Conservation (phyloP, 805 yeast species). For the Saccharomyces paradoxus region DNA sequence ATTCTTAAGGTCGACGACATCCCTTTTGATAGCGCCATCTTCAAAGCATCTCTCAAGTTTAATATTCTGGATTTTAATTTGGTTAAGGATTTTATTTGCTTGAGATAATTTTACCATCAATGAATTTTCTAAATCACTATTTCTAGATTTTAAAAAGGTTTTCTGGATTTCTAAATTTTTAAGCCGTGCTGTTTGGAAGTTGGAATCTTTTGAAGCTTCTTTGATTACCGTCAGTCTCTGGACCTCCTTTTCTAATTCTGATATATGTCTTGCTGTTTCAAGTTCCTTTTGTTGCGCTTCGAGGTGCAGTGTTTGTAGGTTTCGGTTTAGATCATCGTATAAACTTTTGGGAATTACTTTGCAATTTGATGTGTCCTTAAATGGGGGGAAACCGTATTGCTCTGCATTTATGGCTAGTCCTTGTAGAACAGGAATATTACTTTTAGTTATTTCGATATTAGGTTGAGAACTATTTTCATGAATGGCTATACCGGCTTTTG, state of each 20-base stretch:
- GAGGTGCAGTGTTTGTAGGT: background rate
- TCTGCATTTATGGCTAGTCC: background rate
- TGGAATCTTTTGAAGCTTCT: slow-evolving; percentile 21
- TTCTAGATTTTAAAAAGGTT: slow-evolving; percentile 31
- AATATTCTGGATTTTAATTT: background rate
- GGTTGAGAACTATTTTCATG: background rate
- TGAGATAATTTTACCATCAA: slow-evolving; percentile 41
- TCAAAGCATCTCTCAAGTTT: slow-evolving; percentile 9
- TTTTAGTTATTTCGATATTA: background rate
- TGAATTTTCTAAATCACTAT: slow-evolving; percentile 42
- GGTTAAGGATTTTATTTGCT: background rate
- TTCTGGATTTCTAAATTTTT: background rate
- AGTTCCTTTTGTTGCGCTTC: background rate
- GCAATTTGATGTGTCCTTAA: background rate
- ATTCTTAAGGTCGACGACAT: slow-evolving; percentile 40
- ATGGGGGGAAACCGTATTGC: background rate
- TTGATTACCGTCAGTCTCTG: slow-evolving; percentile 12
- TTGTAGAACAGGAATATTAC: background rate
- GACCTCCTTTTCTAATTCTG: slow-evolving; percentile 37
- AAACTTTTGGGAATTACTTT: background rate
- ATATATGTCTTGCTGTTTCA: slow-evolving; percentile 31
- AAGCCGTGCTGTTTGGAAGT: background rate
- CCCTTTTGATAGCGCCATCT: slow-evolving; percentile 38
- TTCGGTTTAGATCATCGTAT: background rate
- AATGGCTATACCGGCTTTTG: background rate